These are phyloP conservation scores for Nitzschia sp. DNA, from an alignment of 108 stramenopile species.

Conservation along the genomic window DNA sequence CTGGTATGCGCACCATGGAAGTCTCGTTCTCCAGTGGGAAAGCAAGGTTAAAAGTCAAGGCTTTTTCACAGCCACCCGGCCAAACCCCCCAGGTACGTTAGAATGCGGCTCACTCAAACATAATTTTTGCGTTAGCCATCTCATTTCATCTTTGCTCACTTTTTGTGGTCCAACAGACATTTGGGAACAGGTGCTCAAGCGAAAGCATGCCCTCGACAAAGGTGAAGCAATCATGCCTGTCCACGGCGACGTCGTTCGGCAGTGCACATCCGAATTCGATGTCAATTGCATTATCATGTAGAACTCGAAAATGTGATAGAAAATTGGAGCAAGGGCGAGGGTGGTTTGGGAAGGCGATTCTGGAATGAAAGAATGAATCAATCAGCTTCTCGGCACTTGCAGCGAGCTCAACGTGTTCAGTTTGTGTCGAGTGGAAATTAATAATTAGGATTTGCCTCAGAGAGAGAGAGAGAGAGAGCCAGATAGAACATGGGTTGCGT, in stretches of 20 bases:
- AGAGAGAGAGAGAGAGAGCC: too few relatives aligned
- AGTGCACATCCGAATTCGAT: constrained; percentile 30
- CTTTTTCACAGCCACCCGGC: constrained; percentile 31
- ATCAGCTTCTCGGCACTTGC: too few relatives aligned
- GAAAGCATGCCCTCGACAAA: constrained; percentile 48
- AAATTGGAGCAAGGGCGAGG: too few relatives aligned
- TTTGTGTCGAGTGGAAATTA: too few relatives aligned
- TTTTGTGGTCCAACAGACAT: constrained; percentile 2
- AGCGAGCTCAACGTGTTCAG: too few relatives aligned
- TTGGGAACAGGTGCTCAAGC: constrained; percentile 36
- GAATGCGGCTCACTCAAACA: background rate
- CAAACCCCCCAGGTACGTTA: constrained; percentile 28
- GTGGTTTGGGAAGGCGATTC: too few relatives aligned
- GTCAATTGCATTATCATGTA: constrained; percentile 25
- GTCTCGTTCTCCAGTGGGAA: constrained; percentile 38
- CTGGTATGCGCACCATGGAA: constrained; percentile 51
- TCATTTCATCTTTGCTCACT: background rate
- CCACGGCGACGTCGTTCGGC: constrained; percentile 35
- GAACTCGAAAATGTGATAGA: background rate
- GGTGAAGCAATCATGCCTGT: constrained; percentile 43
- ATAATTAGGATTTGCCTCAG: too few relatives aligned
- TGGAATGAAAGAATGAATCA: too few relatives aligned
- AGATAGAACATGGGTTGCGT: background rate
- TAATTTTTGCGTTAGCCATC: background rate
- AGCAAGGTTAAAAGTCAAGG: constrained; percentile 13